Evolutionary conservation across 2,329 filamentous ascomycete genomes (phyloP), one percentile per base, ranked within the genome.

Genomic region (Akanthomyces lecanii): DNA sequence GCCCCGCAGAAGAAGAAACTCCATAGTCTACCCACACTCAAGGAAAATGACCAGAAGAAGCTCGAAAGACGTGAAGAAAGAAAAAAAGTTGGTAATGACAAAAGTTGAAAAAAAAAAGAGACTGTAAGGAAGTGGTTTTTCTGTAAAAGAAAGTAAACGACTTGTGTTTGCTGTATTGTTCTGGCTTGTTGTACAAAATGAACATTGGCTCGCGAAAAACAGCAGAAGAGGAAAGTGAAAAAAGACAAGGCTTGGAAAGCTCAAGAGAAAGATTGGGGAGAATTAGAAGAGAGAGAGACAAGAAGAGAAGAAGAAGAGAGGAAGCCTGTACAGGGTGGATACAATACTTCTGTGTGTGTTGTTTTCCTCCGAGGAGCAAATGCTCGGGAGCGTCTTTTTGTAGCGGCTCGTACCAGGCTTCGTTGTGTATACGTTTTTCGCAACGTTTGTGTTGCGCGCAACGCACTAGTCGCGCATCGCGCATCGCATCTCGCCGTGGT

Each of bases 101-200:
- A 36, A 11, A 36, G 7, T 10, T 36, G 8, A 36, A 11, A 36
- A 57, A 58, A 48, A 54, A 47, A 58, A 63, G 42, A 52, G 51
- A 51, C 28, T 51, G 30, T 28, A 51, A 33, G 36, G 36, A 47
- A 62, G 54, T n/a, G 21, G 14, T 36, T 36, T 40, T 16, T 21
- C n/a, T 44, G 55, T n/a, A 28, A 23, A 52, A 47, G 5, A 42
- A 61, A 38, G 25, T 21, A 55, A 36, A 51, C 16, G 8, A 33
- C 10, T 42, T 55, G 52, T 42, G 52, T 61, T 52, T 61, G 54
- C 54, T 57, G 5, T 47, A n/a, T 54, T 47, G 40, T 33, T 57
- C 42, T 36, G 40, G 54, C 54, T 57, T 57, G 40, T 57, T 57
- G 54, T 57, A 57, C 54, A 56, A 56, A 18, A 57, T 38, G 33